A percentile compares a stretch with the other conserved stretches of the same genome.
phyloP scores from a whole-genome alignment of 352 stramenopile species.

The Pythium grandisporangium region DNA sequence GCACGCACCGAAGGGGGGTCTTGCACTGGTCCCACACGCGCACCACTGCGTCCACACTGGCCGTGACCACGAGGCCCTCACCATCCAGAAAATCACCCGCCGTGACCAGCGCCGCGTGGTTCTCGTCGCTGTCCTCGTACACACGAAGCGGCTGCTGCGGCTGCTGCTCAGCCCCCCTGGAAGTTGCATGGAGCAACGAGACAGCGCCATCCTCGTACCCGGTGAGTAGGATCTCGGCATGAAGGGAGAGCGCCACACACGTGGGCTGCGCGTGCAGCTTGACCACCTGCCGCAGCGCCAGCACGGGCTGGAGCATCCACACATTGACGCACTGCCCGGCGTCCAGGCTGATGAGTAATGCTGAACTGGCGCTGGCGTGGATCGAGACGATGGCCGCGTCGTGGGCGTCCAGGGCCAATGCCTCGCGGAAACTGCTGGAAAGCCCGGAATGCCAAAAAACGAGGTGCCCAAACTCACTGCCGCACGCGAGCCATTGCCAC shows the following conservation, averaged over 20 bases:
- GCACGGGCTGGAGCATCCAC: conserved; percentile 49
- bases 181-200: conserved; percentile 30
- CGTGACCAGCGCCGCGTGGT: conserved; percentile 50
- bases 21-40: conserved; percentile 68
- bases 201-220: conserved; percentile 60
- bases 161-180: no score
- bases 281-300: conserved; percentile 40
- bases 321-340: conserved; percentile 26
- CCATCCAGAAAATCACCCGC: conserved; percentile 57
- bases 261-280: conserved; percentile 34
- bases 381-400: conserved; percentile 34
- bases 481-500: conserved; percentile 56
- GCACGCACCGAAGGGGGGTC: conserved; percentile 41
- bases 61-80: conserved; percentile 37
- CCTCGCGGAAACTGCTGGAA: conserved; percentile 21
- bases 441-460: conserved; percentile 65
- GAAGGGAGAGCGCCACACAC: conserved; percentile 37
- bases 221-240: conserved; percentile 43
- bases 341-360: conserved; percentile 49
- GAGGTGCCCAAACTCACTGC: conserved; percentile 49
- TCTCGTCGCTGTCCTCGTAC: conserved; percentile 27
- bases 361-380: conserved; percentile 26
- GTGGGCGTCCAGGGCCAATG: conserved; percentile 44
- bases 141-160: no score
- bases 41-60: conserved; percentile 58